Conservation (phyloP, 2,329 filamentous ascomycete species). For the Pseudogymnoascus sp. region DNA sequence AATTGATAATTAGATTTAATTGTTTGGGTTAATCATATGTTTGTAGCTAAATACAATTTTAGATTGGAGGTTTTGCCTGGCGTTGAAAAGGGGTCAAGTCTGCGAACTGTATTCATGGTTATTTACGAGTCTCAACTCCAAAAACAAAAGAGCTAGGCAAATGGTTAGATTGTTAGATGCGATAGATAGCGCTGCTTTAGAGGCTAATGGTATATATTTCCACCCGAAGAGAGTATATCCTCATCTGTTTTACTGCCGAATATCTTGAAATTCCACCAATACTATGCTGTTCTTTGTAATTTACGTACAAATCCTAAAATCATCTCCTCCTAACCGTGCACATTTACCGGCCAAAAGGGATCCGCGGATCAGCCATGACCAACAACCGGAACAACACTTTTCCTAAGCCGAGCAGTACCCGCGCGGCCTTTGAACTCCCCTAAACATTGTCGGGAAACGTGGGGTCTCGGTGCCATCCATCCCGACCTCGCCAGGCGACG, state of each 20-base stretch:
- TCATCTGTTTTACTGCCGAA: neutral
- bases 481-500: conserved; percentile 1
- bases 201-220: conserved; percentile 1
- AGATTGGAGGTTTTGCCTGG: too few relatives aligned
- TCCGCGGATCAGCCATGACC: too few relatives aligned
- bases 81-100: neutral
- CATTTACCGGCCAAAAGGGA: too few relatives aligned
- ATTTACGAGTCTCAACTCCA: conserved; percentile 7
- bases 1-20: too few relatives aligned
- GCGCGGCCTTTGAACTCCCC: neutral
- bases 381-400: neutral
- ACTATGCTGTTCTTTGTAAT: too few relatives aligned
- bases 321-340: too few relatives aligned
- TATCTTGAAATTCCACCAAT: neutral
- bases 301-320: too few relatives aligned
- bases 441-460: neutral
- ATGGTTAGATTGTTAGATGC: neutral
- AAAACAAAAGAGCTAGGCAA: neutral
- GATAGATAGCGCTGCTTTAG: neutral
- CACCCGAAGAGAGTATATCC: neutral
- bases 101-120: conserved; percentile 2
- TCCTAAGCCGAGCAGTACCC: neutral
- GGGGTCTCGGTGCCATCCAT: neutral
- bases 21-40: too few relatives aligned
- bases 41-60: too few relatives aligned